These are phyloP conservation scores for Botrytis porri DNA, from an alignment of 2,329 filamentous ascomycete species.

Conservation along the genomic window DNA sequence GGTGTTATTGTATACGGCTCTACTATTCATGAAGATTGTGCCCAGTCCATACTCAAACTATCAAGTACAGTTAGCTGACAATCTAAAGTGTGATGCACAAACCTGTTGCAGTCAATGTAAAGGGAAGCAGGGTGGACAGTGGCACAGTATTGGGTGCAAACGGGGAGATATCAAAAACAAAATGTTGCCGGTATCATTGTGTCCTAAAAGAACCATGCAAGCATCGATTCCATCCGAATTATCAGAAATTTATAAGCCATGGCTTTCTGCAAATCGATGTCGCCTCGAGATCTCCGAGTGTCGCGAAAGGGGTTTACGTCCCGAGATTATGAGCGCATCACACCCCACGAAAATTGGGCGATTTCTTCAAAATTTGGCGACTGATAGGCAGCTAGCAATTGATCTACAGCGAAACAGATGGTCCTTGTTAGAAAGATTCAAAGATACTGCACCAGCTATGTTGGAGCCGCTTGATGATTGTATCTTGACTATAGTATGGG, in stretches of 20 bases:
- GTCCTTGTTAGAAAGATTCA: background rate
- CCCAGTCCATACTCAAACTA: background rate
- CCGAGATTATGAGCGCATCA: background rate
- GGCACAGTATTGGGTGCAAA: constrained; percentile 22
- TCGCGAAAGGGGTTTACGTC: background rate
- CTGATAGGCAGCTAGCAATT: background rate
- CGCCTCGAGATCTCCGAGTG: background rate
- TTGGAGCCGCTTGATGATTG: constrained; percentile 18
- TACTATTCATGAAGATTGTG: background rate
- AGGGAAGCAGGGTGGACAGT: constrained; percentile 14
- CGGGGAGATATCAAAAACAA: constrained; percentile 20
- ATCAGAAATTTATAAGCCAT: background rate
- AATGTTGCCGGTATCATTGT: constrained; percentile 21
- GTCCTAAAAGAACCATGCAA: background rate
- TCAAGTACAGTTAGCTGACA: background rate
- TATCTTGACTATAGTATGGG: constrained; percentile 19
- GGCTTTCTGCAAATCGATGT: background rate
- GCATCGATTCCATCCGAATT: background rate
- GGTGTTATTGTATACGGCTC: background rate
- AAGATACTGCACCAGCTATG: background rate
- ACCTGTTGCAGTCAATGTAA: constrained; percentile 19
- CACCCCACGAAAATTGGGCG: background rate
- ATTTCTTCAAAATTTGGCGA: constrained; percentile 1
- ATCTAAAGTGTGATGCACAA: constrained; percentile 15
- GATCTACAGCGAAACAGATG: background rate